Conservation (phyloP, 139 green algal species). For the Nannochloris sp. region DNA sequence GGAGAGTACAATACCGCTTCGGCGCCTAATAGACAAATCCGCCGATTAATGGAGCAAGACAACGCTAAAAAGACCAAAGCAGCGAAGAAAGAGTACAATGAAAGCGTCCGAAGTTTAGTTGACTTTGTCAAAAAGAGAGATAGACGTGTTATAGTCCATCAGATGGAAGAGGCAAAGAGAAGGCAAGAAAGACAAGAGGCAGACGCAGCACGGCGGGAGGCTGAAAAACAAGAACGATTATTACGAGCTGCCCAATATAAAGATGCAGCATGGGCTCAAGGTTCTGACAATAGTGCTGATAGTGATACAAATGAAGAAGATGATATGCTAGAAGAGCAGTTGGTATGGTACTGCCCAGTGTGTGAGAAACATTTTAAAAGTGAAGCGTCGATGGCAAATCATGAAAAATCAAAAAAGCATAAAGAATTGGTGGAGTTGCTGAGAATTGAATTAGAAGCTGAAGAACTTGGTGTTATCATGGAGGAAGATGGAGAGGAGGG, state of each 20-base stretch:
- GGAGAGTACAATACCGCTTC: conserved; percentile 72
- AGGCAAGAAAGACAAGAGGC: not conserved
- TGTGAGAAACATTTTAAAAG: conserved; percentile 90
- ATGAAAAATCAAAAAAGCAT: conserved; percentile 82
- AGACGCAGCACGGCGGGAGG: conserved; percentile 6
- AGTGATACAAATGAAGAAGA: conserved; percentile 9
- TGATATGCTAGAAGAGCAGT: conserved; percentile 29
- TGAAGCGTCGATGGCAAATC: conserved; percentile 71
- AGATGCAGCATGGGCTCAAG: conserved; percentile 37
- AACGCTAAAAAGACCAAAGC: conserved; percentile 79
- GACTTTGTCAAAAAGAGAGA: conserved; percentile 85
- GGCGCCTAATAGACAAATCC: conserved; percentile 72
- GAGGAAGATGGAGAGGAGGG: not conserved
- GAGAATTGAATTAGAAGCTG: conserved; percentile 28
- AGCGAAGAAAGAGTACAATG: conserved; percentile 90
- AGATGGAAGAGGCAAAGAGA: conserved; percentile 13
- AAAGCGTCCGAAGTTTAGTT: conserved; percentile 77
- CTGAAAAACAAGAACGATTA: conserved; percentile 29
- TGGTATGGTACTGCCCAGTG: conserved; percentile 68
- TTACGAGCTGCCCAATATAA: conserved; percentile 20
- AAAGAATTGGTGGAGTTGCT: conserved; percentile 36
- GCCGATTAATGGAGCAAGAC: conserved; percentile 90
- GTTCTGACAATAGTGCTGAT: not conserved
- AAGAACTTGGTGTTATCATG: not conserved
- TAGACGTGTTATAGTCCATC: conserved; percentile 54